Conservation (phyloP, 1,284 basidiomycete genomes). For the Paramarasmius palmivorus region DNA sequence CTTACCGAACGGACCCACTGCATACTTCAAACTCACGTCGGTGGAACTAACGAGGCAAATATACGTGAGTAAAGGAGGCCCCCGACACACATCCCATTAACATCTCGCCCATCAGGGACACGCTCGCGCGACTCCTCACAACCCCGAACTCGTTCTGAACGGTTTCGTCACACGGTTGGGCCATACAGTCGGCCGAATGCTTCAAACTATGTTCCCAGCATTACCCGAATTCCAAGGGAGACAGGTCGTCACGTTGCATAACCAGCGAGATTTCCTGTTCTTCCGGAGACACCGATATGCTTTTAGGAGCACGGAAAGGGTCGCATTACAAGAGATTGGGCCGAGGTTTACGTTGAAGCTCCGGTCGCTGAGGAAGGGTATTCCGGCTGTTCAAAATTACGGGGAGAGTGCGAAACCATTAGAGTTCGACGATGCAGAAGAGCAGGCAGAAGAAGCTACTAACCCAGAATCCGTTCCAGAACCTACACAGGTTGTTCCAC, state of each 20-base stretch:
- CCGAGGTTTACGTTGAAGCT: slow-evolving; percentile 97
- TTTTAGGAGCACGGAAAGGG: slow-evolving; percentile 89
- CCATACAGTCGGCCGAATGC: slow-evolving; percentile 89
- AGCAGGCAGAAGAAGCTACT: slow-evolving; percentile 16
- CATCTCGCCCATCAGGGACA: slow-evolving; percentile 65
- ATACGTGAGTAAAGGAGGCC: slow-evolving; percentile 48
- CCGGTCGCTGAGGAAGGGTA: slow-evolving; percentile 84
- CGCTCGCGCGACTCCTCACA: slow-evolving; percentile 89
- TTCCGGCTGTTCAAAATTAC: slow-evolving; percentile 76
- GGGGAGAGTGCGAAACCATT: slow-evolving; percentile 60
- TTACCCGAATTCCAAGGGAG: slow-evolving; percentile 95
- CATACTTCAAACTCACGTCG: slow-evolving; percentile 94
- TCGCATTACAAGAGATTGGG: slow-evolving; percentile 96
- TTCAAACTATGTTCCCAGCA: slow-evolving; percentile 94
- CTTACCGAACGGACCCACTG: slow-evolving; percentile 91
- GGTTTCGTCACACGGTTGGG: slow-evolving; percentile 95
- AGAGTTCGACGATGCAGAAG: slow-evolving; percentile 57
- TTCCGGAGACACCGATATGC: slow-evolving; percentile 95
- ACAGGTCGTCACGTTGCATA: slow-evolving; percentile 97
- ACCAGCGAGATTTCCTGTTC: slow-evolving; percentile 98
- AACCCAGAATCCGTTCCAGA: slow-evolving; percentile 13
- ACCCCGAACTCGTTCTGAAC: slow-evolving; percentile 95
- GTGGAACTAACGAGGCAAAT: slow-evolving; percentile 87
- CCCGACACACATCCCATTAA: too few relatives aligned
- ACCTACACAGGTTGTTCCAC: slow-evolving; percentile 38